A percentile compares a stretch with the other conserved stretches of the same genome.
These are phyloP conservation scores for Monosporascus sp. DNA, from an alignment of 2,329 filamentous ascomycete species.

Conservation along the genomic window DNA sequence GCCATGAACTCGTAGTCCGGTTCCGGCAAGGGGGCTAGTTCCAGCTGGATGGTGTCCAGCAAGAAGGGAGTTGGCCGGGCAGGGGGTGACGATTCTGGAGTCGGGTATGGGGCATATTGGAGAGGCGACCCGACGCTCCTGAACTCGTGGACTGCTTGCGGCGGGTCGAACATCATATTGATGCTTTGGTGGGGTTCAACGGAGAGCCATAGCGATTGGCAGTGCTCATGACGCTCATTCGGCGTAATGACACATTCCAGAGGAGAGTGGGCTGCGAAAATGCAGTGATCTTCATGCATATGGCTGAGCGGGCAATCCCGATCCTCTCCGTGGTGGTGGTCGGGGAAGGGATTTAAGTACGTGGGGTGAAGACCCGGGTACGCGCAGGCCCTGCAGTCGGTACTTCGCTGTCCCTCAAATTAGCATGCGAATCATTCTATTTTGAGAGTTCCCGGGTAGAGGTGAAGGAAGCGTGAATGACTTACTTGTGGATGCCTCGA, in stretches of 20 bases:
- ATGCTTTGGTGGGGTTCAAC: background rate
- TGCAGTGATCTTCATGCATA: constrained; percentile 16
- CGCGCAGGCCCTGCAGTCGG: constrained; percentile 5
- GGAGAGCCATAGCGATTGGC: background rate
- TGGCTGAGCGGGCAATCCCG: constrained; percentile 15
- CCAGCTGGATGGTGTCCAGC: background rate
- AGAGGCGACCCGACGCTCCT: background rate
- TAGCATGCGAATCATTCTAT: no score
- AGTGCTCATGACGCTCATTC: background rate
- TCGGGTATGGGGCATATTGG: background rate
- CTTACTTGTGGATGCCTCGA: background rate
- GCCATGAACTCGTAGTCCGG: background rate
- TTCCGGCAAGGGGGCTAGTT: background rate
- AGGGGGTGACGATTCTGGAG: background rate
- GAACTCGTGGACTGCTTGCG: background rate
- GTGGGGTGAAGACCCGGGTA: constrained; percentile 16
- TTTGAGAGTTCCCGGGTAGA: background rate
- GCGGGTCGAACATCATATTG: background rate
- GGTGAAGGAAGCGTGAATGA: background rate
- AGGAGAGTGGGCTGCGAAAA: constrained; percentile 14
- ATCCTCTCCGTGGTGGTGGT: constrained; percentile 16
- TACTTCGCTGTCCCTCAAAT: background rate
- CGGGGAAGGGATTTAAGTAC: constrained; percentile 8
- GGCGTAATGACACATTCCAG: constrained; percentile 10
- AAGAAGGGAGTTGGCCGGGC: background rate